Evolutionary conservation across 2,329 filamentous ascomycete genomes (phyloP).

Genomic region (Cytospora paraplurivora): DNA sequence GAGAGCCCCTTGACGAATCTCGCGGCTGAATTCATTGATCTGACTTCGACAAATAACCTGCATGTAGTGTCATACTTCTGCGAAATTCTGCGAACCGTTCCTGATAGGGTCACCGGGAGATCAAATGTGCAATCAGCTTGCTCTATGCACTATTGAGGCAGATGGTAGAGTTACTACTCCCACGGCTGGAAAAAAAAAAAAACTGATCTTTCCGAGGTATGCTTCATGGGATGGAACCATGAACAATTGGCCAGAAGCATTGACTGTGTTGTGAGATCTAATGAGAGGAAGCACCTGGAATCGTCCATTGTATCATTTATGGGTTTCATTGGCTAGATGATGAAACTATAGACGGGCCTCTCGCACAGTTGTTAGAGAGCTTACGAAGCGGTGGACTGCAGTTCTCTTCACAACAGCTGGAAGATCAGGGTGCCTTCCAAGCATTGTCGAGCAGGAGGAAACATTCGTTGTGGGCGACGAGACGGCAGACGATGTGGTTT

Average conservation of each 20-base stretch:
- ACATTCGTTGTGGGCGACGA: neutral
- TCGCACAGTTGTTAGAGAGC: neutral
- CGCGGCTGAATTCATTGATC: conserved; percentile 16
- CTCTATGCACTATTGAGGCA: conserved; percentile 11
- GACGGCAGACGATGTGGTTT: neutral
- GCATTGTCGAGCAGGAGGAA: neutral
- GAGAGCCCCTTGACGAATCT: conserved; percentile 26
- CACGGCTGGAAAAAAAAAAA: too few species aligned
- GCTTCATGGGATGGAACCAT: neutral
- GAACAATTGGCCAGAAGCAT: neutral
- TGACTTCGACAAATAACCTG: conserved; percentile 9
- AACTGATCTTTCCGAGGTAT: neutral
- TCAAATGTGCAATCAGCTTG: neutral
- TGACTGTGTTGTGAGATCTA: conserved; percentile 3
- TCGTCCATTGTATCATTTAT: conserved; percentile 11
- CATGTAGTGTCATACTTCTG: conserved; percentile 31
- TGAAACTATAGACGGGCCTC: neutral
- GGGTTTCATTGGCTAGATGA: conserved; percentile 18
- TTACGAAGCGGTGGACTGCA: neutral
- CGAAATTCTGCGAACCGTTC: conserved; percentile 8
- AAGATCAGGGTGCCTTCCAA: conserved; percentile 23
- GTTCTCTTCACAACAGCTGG: conserved; percentile 14
- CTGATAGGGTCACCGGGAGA: neutral
- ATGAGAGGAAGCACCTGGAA: neutral
- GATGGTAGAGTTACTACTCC: conserved; percentile 14